phyloP scores from a whole-genome alignment of 2,329 filamentous ascomycete species.

The Tolypocladium nubicola region DNA sequence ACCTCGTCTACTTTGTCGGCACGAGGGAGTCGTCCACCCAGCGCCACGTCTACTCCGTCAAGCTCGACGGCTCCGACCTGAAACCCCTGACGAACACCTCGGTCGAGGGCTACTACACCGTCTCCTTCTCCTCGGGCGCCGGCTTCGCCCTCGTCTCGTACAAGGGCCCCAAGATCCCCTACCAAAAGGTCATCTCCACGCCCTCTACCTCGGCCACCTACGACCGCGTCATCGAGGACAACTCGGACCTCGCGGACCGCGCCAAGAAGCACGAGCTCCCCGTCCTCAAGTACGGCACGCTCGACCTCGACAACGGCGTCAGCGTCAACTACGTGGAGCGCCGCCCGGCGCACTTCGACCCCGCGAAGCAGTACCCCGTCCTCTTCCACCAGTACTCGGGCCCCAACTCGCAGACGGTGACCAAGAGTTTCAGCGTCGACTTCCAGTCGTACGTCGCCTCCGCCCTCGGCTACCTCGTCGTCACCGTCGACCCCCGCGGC shows the following conservation, averaged over 20 bases:
- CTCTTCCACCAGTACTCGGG: constrained; percentile 93
- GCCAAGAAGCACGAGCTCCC: constrained; percentile 73
- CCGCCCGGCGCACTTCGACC: constrained; percentile 78
- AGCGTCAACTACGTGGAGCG: constrained; percentile 68
- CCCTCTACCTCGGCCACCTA: constrained; percentile 56
- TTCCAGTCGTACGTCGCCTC: constrained; percentile 87
- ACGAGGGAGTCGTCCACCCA: constrained; percentile 84
- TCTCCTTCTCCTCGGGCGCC: constrained; percentile 73
- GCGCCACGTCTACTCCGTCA: constrained; percentile 84
- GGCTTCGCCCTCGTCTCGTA: constrained; percentile 81
- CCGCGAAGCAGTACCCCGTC: constrained; percentile 79
- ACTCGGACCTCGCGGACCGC: constrained; percentile 55
- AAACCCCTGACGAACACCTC: constrained; percentile 63
- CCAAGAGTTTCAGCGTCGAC: constrained; percentile 70
- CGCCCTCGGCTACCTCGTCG: constrained; percentile 79
- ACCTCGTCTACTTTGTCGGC: constrained; percentile 81
- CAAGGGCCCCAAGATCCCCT: constrained; percentile 74
- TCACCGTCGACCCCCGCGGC: constrained; percentile 88
- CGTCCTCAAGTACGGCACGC: constrained; percentile 68
- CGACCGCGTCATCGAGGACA: constrained; percentile 67
- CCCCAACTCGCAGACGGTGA: constrained; percentile 82
- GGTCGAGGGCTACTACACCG: constrained; percentile 66
- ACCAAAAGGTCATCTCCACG: constrained; percentile 82
- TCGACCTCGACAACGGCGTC: constrained; percentile 70
- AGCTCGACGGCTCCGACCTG: constrained; percentile 67